phyloP scores from a whole-genome alignment of 495 filamentous ascomycete genomes.

The Aspergillus cavernicola region DNA sequence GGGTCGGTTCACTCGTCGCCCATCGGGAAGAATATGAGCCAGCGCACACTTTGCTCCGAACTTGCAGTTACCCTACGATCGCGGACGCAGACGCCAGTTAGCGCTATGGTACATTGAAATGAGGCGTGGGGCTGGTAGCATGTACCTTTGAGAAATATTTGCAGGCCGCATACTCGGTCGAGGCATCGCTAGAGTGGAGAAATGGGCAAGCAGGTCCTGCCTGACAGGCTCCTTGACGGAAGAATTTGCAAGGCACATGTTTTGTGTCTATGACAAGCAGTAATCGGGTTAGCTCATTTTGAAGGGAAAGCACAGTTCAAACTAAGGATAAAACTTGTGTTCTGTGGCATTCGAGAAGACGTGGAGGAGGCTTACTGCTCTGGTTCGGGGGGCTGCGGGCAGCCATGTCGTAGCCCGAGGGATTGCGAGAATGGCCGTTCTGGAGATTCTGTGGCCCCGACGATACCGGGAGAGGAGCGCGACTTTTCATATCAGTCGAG shows the following conservation, averaged over 20 bases:
- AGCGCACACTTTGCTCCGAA: constrained; percentile 97
- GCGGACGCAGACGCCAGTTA: constrained; percentile 1
- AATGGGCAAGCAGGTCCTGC: constrained; percentile 95
- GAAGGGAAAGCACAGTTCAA: no score
- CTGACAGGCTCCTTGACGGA: constrained; percentile 91
- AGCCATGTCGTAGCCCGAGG: constrained; percentile 45
- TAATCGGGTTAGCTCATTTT: constrained; percentile 14
- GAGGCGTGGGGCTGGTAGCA: not conserved
- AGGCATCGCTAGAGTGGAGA: constrained; percentile 78
- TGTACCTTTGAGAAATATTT: constrained; percentile 97
- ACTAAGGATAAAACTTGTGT: not conserved
- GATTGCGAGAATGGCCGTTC: constrained; percentile 47
- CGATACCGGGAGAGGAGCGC: constrained; percentile 39
- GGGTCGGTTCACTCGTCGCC: constrained; percentile 76
- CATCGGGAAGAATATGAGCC: constrained; percentile 91
- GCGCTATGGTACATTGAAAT: not conserved
- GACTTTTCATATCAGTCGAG: constrained; percentile 41
- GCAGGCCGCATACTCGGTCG: constrained; percentile 80
- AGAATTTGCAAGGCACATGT: constrained; percentile 99
- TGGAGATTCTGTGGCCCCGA: constrained; percentile 33
- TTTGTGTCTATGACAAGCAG: constrained; percentile 68
- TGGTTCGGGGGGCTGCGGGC: constrained; percentile 73
- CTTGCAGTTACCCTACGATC: constrained; percentile 89
- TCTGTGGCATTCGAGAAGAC: not conserved
- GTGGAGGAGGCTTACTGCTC: constrained; percentile 45